phyloP scores from a whole-genome alignment of 441 rosid genomes.

The Gossypium trilobum region DNA sequence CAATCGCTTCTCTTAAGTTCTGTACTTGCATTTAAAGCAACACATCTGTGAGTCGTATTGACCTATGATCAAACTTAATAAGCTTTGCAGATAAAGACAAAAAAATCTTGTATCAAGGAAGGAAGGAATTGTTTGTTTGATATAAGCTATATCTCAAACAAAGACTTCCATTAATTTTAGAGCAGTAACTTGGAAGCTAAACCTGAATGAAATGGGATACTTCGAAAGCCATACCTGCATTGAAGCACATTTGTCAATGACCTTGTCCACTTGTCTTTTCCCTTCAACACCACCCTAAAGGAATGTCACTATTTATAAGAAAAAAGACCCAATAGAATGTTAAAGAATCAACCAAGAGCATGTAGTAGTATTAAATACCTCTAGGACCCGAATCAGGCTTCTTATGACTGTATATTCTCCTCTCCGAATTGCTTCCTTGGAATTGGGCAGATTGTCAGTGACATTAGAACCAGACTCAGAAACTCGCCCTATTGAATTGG shows the following conservation, averaged over 20 bases:
- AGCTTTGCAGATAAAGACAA: slow-evolving; percentile 13
- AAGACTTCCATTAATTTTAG: not conserved
- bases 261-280: slow-evolving; percentile 93
- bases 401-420: slow-evolving; percentile 93
- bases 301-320: slow-evolving; percentile 23
- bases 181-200: slow-evolving; percentile 11
- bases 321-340: slow-evolving; percentile 18
- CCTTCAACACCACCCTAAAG: slow-evolving; percentile 97
- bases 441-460: slow-evolving; percentile 60
- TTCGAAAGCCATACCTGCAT: slow-evolving; percentile 71
- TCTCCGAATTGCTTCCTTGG: slow-evolving; percentile 89
- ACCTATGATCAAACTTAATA: slow-evolving; percentile 7
- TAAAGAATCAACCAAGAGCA: slow-evolving; percentile 20
- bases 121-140: not conserved
- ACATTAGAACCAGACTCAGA: slow-evolving; percentile 53
- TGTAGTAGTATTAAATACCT: slow-evolving; percentile 40
- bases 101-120: not conserved
- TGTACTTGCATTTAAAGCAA: slow-evolving; percentile 32
- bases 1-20: slow-evolving; percentile 98
- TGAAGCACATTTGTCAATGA: slow-evolving; percentile 95
- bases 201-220: slow-evolving; percentile 10
- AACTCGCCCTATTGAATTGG: slow-evolving; percentile 80
- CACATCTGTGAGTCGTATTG: slow-evolving; percentile 20
- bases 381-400: slow-evolving; percentile 89
- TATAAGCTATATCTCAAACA: not conserved